phyloP scores from a whole-genome alignment of 2,329 filamentous ascomycete species.

The Pseudogymnoascus sp. region DNA sequence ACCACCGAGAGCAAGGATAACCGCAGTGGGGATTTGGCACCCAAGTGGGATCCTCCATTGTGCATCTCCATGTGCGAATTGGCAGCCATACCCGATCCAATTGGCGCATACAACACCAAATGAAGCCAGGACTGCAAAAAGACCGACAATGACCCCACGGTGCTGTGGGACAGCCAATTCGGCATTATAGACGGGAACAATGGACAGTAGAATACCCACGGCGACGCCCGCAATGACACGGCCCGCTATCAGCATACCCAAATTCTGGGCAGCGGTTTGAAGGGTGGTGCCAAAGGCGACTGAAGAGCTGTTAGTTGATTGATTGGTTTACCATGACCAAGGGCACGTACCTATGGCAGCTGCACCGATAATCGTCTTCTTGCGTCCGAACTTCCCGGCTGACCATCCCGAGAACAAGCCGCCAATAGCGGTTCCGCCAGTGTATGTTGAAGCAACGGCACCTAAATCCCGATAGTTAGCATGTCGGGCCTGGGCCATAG shows the following conservation, averaged over 20 bases:
- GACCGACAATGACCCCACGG: slow-evolving; percentile 27
- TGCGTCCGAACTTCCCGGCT: neutral
- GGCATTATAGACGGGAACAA: slow-evolving; percentile 27
- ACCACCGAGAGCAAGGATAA: slow-evolving; percentile 16
- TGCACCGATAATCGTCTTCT: slow-evolving; percentile 6
- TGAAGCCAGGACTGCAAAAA: slow-evolving; percentile 33
- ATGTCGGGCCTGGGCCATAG: neutral
- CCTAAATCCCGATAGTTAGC: neutral
- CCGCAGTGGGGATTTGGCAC: slow-evolving; percentile 28
- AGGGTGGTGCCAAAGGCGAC: slow-evolving; percentile 23
- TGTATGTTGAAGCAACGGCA: neutral
- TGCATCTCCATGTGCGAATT: slow-evolving; percentile 27
- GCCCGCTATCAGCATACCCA: slow-evolving; percentile 27
- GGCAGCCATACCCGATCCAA: slow-evolving; percentile 37
- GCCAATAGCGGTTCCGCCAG: neutral
- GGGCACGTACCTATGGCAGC: neutral
- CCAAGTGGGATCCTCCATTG: slow-evolving; percentile 35
- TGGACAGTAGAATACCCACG: slow-evolving; percentile 15
- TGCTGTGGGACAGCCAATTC: slow-evolving; percentile 29
- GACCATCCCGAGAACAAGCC: neutral
- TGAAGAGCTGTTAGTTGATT: slow-evolving; percentile 10
- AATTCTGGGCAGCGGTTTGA: slow-evolving; percentile 23
- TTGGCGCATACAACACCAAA: slow-evolving; percentile 35
- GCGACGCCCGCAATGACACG: slow-evolving; percentile 23
- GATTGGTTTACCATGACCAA: neutral